Evolutionary conservation across 768 basidiomycete genomes (phyloP), one percentile per base, ranked within the genome.

Genomic region (Suillus discolor): DNA sequence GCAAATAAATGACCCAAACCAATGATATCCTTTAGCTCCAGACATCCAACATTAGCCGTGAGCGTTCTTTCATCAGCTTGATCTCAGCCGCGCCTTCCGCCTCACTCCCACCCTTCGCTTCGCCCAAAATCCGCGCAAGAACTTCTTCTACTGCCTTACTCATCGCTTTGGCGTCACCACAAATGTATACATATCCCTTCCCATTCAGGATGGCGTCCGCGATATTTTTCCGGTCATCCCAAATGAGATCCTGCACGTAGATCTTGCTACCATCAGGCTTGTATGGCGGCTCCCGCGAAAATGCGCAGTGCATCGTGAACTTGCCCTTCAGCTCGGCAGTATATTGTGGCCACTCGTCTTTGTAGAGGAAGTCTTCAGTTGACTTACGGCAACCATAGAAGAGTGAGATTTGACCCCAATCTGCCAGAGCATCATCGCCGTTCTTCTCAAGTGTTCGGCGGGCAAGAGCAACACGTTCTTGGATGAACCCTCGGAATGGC

Each of bases 401-500:
- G 57, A 99, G 87, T 49, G 90, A 89, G 78, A 99, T 94, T 57
- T 84, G 87, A 49, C 97, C 97, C 97, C 97, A 99, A 77, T 98
- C 96, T 15, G 87, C 87, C 67, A 99, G 89, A 7, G 93, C 96
- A 66, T 96, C 93, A 11, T 90, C 86, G 9, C 97, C 97, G 72
- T 96, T 96, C 86, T 98, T 98, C 72, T 96, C 96, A 63, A 96
- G 84, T 0, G 96, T 93, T 67, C 95, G 94, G 67, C 93, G 92
- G 15, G 96, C 97, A 39, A 99, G 89, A 12, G 96, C 96, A 51
- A 99, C 91, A 70, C 97, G 94, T 77, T 99, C 97, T 79, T 99
- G 97, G 11, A 99, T 87, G 78, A 99, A 99, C 2, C 97, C 97
- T 67, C 97, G 93, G 93, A 99, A 99, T 11, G 97, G 97, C 55